Evolutionary conservation across 2,329 filamentous ascomycete genomes (phyloP).

Genomic region (Lecanoromycetidae sp.): DNA sequence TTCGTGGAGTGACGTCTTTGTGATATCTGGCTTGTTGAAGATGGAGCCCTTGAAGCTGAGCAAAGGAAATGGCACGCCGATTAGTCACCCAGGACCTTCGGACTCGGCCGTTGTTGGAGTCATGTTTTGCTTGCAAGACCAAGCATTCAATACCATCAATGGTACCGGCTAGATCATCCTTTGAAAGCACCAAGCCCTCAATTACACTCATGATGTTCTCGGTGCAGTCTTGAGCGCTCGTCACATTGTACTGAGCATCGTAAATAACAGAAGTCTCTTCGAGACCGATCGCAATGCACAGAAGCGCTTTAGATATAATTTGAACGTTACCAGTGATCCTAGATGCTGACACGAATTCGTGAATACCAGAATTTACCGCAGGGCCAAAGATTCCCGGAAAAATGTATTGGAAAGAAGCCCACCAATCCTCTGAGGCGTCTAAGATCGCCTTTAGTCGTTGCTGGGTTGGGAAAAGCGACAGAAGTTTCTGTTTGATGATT

Average conservation of each 20-base stretch:
- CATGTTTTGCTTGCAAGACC: slow-evolving; percentile 37
- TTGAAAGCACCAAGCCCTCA: slow-evolving; percentile 31
- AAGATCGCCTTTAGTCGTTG: not conserved
- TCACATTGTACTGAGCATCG: not conserved
- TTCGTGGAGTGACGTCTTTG: not conserved
- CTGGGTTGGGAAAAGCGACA: slow-evolving; percentile 1
- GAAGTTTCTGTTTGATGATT: not conserved
- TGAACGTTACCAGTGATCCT: not conserved
- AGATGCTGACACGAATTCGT: not conserved
- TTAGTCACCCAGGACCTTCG: slow-evolving; percentile 39
- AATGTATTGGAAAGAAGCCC: not conserved
- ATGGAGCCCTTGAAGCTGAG: slow-evolving; percentile 40
- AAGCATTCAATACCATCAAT: slow-evolving; percentile 42
- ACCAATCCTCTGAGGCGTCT: not conserved
- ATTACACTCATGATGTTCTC: slow-evolving; percentile 18
- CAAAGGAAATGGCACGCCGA: slow-evolving; percentile 39
- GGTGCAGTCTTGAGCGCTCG: not conserved
- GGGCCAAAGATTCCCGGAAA: not conserved
- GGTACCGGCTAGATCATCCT: slow-evolving; percentile 36
- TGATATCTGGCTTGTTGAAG: slow-evolving; percentile 19
- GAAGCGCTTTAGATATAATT: slow-evolving; percentile 2
- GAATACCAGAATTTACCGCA: not conserved
- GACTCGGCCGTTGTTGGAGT: slow-evolving; percentile 37
- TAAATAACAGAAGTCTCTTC: not conserved
- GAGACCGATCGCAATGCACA: not conserved